Base-by-base conservation (phyloP, 495 filamentous ascomycete species). In the Bacidia gigantensis region DNA sequence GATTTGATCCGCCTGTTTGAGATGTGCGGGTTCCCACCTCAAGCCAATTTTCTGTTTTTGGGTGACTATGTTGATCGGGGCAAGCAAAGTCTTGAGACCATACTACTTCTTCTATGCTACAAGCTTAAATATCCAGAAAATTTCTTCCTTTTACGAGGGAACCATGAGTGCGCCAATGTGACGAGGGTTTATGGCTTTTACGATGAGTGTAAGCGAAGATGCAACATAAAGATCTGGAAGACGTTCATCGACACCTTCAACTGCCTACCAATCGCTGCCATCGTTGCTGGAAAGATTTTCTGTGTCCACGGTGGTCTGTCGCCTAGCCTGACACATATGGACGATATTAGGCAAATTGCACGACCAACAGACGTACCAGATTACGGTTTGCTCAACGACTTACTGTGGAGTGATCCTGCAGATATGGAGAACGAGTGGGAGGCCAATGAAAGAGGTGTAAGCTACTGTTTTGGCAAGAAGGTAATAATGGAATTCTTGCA, bases 161-260 rank as follows among this genome's bases (percentile, higher is more conserved):
- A 99, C 62, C 92, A 99, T 61, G 92, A 99, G 64, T 96, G 93
- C 68, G 92, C 93, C 62, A 99, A 97, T 60, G 93, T 99, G 35
- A 99, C 92, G 17, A 78, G 92, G 35, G 92, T 99, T 18, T 99
- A 99, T 65, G 92, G 92, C 9, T 99, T 99, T 67, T 99, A 99
- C 71, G 92, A 99, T 62, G 92, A 99, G 60, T 99, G 92, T 75
- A 99, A 99, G 68, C 78, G 92, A 58, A 77, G 92, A 53, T 95
- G 88, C 70, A 97, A 94, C 64, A 86, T 99, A 63, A 99, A 99
- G 71, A 80, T 95, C 49, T 99, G 92, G 92, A 99, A 97, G 74
- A 90, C 86, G 0, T 99, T 99, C 63, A 80, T 99, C 46, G 92
- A 99, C 65, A 94, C 87, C 14, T 99, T 99, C 74, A 99, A 99